phyloP scores from a whole-genome alignment of 2,329 filamentous ascomycete genomes.

The Fusarium caatingaense region DNA sequence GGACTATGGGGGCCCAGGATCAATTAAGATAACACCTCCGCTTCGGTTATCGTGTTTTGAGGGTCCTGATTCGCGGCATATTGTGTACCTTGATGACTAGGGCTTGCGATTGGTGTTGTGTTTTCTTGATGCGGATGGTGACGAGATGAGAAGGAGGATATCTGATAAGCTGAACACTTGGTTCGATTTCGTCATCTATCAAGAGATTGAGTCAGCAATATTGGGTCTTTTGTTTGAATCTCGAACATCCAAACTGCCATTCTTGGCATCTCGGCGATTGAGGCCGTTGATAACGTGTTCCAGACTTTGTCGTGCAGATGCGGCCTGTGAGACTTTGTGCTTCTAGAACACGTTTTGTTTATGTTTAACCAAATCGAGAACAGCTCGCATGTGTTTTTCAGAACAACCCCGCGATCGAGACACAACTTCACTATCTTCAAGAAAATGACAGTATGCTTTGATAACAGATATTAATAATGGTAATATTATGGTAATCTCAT shows the following conservation, averaged over 20 bases:
- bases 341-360: not conserved
- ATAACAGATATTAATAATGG: not conserved
- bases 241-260: not conserved
- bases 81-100: not conserved
- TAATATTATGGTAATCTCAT: not conserved
- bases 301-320: not conserved
- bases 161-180: not conserved
- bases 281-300: not conserved
- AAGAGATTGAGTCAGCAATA: not conserved
- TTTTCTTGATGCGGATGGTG: not conserved
- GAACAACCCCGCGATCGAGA: not conserved
- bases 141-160: slow-evolving; percentile 6
- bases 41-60: not conserved
- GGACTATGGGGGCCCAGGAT: not conserved
- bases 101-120: not conserved
- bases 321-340: not conserved
- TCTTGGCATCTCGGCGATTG: not conserved
- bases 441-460: not conserved
- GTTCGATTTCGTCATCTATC: not conserved
- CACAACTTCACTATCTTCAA: not conserved
- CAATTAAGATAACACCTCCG: not conserved
- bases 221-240: not conserved
- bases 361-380: not conserved
- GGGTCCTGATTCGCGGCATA: not conserved
- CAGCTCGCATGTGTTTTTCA: not conserved